These are phyloP conservation scores for Blastocystis sp. DNA, from an alignment of 352 stramenopile species.

Conservation along the genomic window DNA sequence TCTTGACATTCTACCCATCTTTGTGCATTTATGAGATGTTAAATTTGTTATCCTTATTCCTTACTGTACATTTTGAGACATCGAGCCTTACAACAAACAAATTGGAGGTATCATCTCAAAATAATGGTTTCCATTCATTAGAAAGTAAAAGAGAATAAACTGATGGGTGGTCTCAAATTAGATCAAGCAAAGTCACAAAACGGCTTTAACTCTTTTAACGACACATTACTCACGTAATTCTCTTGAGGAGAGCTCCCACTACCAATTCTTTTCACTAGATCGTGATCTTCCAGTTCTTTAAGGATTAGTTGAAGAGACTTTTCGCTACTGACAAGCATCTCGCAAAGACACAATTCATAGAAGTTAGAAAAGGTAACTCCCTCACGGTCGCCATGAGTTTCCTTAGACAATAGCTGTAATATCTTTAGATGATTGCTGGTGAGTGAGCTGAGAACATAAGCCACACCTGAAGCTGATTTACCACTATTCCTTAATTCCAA, in stretches of 20 bases:
- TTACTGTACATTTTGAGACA: too few relatives aligned
- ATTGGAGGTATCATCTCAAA: too few relatives aligned
- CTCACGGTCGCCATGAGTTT: not conserved
- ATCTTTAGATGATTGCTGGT: conserved; percentile 49
- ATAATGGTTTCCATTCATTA: too few relatives aligned
- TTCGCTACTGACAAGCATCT: conserved; percentile 46
- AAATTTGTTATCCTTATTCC: too few relatives aligned
- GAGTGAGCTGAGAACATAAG: conserved; percentile 17
- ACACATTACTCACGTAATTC: conserved; percentile 13
- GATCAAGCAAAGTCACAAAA: not conserved
- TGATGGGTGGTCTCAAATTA: too few relatives aligned
- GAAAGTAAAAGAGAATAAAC: too few relatives aligned
- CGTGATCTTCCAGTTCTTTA: conserved; percentile 24
- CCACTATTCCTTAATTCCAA: not conserved
- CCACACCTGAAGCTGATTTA: not conserved
- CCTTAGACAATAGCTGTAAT: not conserved
- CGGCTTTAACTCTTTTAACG: not conserved
- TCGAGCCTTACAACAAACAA: too few relatives aligned
- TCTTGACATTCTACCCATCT: too few relatives aligned
- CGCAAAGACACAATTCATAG: conserved; percentile 11
- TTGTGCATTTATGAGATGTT: too few relatives aligned
- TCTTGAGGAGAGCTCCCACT: conserved; percentile 7
- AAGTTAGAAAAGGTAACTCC: conserved; percentile 8
- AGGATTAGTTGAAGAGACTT: conserved; percentile 35
- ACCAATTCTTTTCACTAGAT: not conserved